These are phyloP conservation scores for Stemphylium vesicarium DNA, from an alignment of 2,329 filamentous ascomycete species.

Conservation along the genomic window DNA sequence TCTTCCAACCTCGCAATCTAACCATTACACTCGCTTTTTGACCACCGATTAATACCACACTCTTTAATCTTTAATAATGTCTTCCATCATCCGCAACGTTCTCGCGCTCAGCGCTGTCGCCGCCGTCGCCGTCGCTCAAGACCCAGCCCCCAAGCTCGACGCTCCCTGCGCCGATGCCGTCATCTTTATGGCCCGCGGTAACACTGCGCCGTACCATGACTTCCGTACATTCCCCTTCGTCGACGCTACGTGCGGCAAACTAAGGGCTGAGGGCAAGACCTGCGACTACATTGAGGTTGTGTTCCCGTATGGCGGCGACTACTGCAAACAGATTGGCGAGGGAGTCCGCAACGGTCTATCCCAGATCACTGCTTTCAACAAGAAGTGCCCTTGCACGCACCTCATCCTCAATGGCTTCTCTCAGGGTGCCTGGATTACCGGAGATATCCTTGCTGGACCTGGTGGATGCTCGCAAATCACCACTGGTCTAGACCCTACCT, in stretches of 20 bases:
- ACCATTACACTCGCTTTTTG: slow-evolving; percentile 32
- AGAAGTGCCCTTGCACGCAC: slow-evolving; percentile 60
- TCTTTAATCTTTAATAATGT: slow-evolving; percentile 38
- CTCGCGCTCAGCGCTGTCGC: slow-evolving; percentile 32
- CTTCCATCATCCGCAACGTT: slow-evolving; percentile 30
- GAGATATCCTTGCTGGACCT: slow-evolving; percentile 62
- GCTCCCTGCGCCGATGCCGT: slow-evolving; percentile 31
- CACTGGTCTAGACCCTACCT: slow-evolving; percentile 25
- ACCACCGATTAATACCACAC: slow-evolving; percentile 22
- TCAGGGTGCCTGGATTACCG: slow-evolving; percentile 65
- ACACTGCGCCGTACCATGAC: slow-evolving; percentile 32
- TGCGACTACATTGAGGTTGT: slow-evolving; percentile 35
- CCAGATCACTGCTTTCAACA: slow-evolving; percentile 61
- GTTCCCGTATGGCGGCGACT: slow-evolving; percentile 22
- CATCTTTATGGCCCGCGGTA: slow-evolving; percentile 34
- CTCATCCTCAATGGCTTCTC: slow-evolving; percentile 67
- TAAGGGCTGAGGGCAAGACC: slow-evolving; percentile 30
- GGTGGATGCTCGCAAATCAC: slow-evolving; percentile 28
- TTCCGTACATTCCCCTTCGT: slow-evolving; percentile 28
- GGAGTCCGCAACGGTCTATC: slow-evolving; percentile 28
- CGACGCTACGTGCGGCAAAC: slow-evolving; percentile 29
- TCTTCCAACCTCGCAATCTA: slow-evolving; percentile 28
- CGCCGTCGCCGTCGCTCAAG: slow-evolving; percentile 40
- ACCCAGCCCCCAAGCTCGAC: slow-evolving; percentile 32
- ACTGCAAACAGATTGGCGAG: slow-evolving; percentile 25